phyloP scores from a whole-genome alignment of 2,329 filamentous ascomycete species.

The Cercospora beticola region DNA sequence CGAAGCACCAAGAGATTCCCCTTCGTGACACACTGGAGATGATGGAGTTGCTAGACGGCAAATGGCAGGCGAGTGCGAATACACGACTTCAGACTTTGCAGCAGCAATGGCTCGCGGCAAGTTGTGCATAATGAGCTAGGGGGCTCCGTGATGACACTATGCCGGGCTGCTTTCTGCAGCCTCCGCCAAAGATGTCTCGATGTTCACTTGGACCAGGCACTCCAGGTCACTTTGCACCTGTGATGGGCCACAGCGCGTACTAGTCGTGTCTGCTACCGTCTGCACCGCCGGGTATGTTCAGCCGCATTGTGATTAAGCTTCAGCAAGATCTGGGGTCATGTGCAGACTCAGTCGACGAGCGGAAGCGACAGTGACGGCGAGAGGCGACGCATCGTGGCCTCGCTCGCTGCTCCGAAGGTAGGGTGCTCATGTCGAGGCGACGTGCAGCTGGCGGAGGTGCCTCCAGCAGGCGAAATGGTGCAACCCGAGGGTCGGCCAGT shows the following conservation, averaged over 20 bases:
- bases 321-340: neutral
- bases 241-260: neutral
- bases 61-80: neutral
- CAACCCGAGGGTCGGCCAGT: neutral
- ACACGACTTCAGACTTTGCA: neutral
- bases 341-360: neutral
- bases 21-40: neutral
- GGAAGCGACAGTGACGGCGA: neutral
- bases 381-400: neutral
- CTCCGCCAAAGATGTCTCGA: neutral
- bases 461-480: neutral
- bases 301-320: neutral
- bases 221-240: neutral
- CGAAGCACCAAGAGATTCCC: neutral
- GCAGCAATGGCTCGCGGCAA: neutral
- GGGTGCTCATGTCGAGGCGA: neutral
- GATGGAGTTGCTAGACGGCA: neutral
- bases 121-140: neutral
- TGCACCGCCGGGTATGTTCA: conserved; percentile 1
- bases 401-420: neutral
- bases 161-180: neutral
- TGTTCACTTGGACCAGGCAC: neutral
- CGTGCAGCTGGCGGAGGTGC: neutral
- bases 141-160: neutral
- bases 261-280: neutral